phyloP scores from a whole-genome alignment of 2,329 filamentous ascomycete species.

The Gremmenia infestans region DNA sequence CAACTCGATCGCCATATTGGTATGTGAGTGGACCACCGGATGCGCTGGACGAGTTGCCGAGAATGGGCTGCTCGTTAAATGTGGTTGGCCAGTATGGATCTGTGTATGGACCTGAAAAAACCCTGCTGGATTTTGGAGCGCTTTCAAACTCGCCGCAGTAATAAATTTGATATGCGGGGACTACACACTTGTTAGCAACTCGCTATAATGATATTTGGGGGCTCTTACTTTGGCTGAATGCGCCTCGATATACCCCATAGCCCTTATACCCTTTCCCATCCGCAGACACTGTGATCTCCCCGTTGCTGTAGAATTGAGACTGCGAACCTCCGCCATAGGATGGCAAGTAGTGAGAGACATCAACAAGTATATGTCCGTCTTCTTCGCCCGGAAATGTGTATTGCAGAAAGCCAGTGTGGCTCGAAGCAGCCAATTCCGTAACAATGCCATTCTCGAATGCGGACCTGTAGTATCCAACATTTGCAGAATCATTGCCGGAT shows the following conservation, averaged over 20 bases:
- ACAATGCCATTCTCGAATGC: constrained; percentile 43
- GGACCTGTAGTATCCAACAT: constrained; percentile 51
- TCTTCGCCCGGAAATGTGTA: constrained; percentile 42
- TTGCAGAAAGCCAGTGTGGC: constrained; percentile 46
- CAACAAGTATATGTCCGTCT: constrained; percentile 39
- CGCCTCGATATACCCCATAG: constrained; percentile 32
- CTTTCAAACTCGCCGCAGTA: constrained; percentile 57
- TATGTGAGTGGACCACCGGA: constrained; percentile 27
- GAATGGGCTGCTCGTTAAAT: constrained; percentile 4
- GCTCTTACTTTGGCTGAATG: background rate
- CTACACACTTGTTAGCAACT: background rate
- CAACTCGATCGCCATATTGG: constrained; percentile 38
- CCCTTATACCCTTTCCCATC: constrained; percentile 34
- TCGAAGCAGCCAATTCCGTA: constrained; percentile 44
- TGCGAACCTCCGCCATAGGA: constrained; percentile 36
- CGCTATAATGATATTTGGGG: background rate
- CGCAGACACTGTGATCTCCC: constrained; percentile 37
- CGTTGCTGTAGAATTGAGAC: constrained; percentile 42
- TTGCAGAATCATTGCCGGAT: constrained; percentile 36
- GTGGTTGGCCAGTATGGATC: constrained; percentile 13
- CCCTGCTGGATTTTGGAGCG: constrained; percentile 36
- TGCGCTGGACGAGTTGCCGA: constrained; percentile 3
- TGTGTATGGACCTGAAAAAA: constrained; percentile 39
- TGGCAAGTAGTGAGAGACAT: constrained; percentile 45
- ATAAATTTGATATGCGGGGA: constrained; percentile 32